Evolutionary conservation across 371 early-diverging fungal genomes (phyloP), one percentile per base, ranked within the genome.

Genomic region (Cokeromyces recurvatus): DNA sequence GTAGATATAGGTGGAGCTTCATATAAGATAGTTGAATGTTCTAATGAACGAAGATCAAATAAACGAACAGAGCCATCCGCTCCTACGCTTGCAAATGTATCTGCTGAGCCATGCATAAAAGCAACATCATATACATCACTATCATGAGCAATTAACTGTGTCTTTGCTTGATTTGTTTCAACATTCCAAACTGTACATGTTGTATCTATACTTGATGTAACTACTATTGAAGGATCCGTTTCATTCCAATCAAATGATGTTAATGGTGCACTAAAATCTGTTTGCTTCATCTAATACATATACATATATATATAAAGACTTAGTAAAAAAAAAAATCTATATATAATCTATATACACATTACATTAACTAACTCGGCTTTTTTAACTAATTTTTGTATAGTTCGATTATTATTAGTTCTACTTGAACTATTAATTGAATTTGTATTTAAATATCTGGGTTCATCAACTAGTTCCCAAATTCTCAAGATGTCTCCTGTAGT

Each of bases 121-220:
- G 90, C 84, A 21, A 97, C 96, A 62, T 98, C 98, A 67, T 86
- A 96, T 9, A 98, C 97, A 53, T 96, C 95, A 51, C 85, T 82
- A 63, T 98, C 98, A 63, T 98, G 98, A 0, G 97, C 97, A 69
- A 98, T 97, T 34, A 98, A 75, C 57, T 97, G 97, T 2, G 98
- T 95, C 59, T 94, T 98, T 23, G 92, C 91, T 68, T 94, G 92
- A 40, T 81, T 84, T 8, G 92, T 90, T 48, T 88, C 88, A 8
- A 96, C 80, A 57, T 96, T 91, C 98, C 98, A 98, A 2, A 97
- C 89, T 2, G 97, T 95, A 62, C 98, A 98, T 10, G 98, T 98
- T 0, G 98, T 98, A 59, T 98, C 97, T 37, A 97, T 90, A 48
- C 90, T 89, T 23, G 90, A 84, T 2, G 98, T 93, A 8, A 95